Conservation (phyloP, 1,139 yeast species). For the Yamadazyma triangularis region DNA sequence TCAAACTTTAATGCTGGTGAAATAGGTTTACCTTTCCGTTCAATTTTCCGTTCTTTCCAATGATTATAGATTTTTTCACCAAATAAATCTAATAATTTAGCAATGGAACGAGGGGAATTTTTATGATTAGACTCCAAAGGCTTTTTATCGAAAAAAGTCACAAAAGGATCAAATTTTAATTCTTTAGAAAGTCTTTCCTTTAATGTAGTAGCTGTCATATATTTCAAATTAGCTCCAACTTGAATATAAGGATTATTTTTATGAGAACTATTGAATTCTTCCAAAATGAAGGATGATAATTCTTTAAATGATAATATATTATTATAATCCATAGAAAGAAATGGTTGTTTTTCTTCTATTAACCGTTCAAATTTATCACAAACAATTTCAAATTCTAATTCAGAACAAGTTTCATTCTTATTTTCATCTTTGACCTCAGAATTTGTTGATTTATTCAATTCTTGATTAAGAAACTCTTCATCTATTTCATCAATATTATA, state of each 20-base stretch:
- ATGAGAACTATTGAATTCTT: conserved; percentile 27
- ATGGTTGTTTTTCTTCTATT: conserved; percentile 82
- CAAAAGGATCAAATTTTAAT: conserved; percentile 33
- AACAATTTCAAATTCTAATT: conserved; percentile 80
- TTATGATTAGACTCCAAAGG: conserved; percentile 19
- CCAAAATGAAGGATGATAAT: conserved; percentile 46
- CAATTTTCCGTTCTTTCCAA: conserved; percentile 74
- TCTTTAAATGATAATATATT: conserved; percentile 72
- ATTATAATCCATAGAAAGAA: conserved; percentile 76
- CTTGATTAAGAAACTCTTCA: conserved; percentile 54
- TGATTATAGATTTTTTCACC: conserved; percentile 74
- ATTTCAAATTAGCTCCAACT: conserved; percentile 27
- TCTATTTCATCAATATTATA: conserved; percentile 92
- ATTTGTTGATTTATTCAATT: conserved; percentile 33
- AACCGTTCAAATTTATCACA: conserved; percentile 72
- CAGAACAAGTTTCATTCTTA: conserved; percentile 44
- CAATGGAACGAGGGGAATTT: conserved; percentile 38
- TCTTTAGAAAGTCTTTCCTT: conserved; percentile 41
- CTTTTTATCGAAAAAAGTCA: conserved; percentile 50
- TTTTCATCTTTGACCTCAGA: conserved; percentile 7
- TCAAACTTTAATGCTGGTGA: conserved; percentile 79
- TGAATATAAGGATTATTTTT: conserved; percentile 27
- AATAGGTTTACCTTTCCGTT: conserved; percentile 64
- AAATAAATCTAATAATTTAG: conserved; percentile 53
- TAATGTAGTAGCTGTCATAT: conserved; percentile 32